Conservation (phyloP, 2,329 filamentous ascomycete genomes). For the Xylariaceae sp. region DNA sequence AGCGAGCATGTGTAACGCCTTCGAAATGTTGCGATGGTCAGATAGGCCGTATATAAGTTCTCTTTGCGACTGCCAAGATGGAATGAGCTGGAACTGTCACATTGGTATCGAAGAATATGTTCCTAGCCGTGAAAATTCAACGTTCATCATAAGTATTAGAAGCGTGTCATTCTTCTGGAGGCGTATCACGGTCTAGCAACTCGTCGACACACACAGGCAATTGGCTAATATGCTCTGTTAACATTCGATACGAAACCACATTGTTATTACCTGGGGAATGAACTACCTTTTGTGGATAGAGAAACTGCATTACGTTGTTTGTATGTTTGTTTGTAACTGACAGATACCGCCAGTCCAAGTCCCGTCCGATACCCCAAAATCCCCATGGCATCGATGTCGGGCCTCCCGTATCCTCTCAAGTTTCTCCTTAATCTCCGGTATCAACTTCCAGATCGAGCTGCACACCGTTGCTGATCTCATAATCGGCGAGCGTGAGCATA, state of each 20-base stretch:
- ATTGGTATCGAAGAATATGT: too few relatives aligned
- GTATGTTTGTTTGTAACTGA: neutral
- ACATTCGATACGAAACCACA: neutral
- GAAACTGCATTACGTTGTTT: neutral
- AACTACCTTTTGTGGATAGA: slow-evolving; percentile 13
- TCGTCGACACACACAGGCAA: neutral
- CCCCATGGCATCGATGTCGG: neutral
- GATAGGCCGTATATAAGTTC: too few relatives aligned
- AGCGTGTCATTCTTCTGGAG: neutral
- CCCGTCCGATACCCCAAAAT: neutral
- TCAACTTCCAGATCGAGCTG: slow-evolving; percentile 59
- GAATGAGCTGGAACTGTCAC: too few relatives aligned
- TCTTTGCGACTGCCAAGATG: too few relatives aligned
- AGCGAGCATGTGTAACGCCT: neutral
- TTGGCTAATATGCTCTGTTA: slow-evolving; percentile 9
- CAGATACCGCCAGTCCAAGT: neutral
- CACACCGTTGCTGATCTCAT: slow-evolving; percentile 89
- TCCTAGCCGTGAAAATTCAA: too few relatives aligned
- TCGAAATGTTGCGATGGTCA: neutral
- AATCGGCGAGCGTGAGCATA: slow-evolving; percentile 79
- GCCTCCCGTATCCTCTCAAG: neutral
- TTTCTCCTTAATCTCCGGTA: slow-evolving; percentile 48
- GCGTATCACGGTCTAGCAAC: neutral
- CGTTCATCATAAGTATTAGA: neutral
- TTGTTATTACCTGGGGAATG: slow-evolving; percentile 11